A percentile compares a stretch with the other conserved stretches of the same genome.
Conservation (phyloP, 1,284 basidiomycete species). For the Ustilago hordei region DNA sequence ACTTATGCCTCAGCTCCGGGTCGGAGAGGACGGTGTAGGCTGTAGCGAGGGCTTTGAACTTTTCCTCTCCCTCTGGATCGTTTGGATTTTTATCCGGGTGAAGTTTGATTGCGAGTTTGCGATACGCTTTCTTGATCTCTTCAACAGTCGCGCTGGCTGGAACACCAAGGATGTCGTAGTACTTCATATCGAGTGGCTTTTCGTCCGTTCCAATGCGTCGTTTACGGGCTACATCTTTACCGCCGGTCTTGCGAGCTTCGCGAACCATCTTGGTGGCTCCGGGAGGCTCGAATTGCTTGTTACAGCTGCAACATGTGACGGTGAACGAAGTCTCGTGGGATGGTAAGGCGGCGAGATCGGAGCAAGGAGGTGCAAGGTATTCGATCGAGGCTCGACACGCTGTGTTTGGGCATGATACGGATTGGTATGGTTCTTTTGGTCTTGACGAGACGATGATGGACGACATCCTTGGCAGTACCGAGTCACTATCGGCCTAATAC, state of each 20-base stretch:
- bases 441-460: constrained; percentile 55
- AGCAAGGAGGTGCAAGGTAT: constrained; percentile 53
- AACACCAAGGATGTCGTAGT: constrained; percentile 78
- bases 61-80: constrained; percentile 89
- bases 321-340: constrained; percentile 61
- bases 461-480: constrained; percentile 22
- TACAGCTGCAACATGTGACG: constrained; percentile 64
- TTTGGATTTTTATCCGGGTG: constrained; percentile 84
- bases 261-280: constrained; percentile 59
- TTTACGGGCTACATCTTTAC: constrained; percentile 50
- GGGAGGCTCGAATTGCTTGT: constrained; percentile 66
- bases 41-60: constrained; percentile 74
- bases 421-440: constrained; percentile 59
- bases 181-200: constrained; percentile 67
- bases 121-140: constrained; percentile 95
- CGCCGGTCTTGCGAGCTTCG: constrained; percentile 54
- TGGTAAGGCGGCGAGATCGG: constrained; percentile 47
- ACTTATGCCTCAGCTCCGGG: constrained; percentile 83
- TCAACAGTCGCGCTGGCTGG: constrained; percentile 80
- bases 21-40: constrained; percentile 80
- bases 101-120: constrained; percentile 90
- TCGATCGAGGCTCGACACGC: constrained; percentile 64
- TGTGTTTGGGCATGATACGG: constrained; percentile 63
- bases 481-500: neutral
- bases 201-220: constrained; percentile 68